These are phyloP conservation scores for Penicillium daleae DNA, from an alignment of 495 filamentous ascomycete species.

Conservation along the genomic window DNA sequence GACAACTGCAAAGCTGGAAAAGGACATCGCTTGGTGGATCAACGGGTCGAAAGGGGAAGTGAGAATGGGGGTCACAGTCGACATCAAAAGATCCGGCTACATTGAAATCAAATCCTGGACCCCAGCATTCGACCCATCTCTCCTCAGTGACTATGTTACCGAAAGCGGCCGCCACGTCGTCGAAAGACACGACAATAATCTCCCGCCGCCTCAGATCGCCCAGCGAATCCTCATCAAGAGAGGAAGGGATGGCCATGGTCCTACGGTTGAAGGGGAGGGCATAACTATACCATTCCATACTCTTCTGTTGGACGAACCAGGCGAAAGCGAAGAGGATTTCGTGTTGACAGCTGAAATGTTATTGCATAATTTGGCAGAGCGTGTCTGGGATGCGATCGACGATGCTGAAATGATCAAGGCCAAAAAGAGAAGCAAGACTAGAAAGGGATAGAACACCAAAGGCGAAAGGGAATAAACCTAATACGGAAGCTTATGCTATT, in stretches of 20 bases:
- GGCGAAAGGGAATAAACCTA: too few species aligned
- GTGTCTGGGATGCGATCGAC: background rate
- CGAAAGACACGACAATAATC: background rate
- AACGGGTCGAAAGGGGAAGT: constrained; percentile 9
- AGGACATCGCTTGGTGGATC: constrained; percentile 12
- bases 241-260: background rate
- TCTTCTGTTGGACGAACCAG: background rate
- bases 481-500: too few species aligned
- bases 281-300: background rate
- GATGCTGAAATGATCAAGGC: background rate
- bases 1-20: constrained; percentile 4
- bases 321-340: background rate
- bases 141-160: background rate
- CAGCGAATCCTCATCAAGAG: background rate
- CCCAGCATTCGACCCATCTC: background rate
- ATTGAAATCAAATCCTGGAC: constrained; percentile 3
- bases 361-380: background rate
- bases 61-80: constrained; percentile 10
- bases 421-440: background rate
- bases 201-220: background rate
- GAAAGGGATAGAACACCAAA: too few species aligned
- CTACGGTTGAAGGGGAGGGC: background rate
- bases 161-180: background rate
- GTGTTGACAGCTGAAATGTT: background rate
- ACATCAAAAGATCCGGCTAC: constrained; percentile 2